Conservation (phyloP, 2,329 filamentous ascomycete genomes). For the Teratosphaeria gauchensis region DNA sequence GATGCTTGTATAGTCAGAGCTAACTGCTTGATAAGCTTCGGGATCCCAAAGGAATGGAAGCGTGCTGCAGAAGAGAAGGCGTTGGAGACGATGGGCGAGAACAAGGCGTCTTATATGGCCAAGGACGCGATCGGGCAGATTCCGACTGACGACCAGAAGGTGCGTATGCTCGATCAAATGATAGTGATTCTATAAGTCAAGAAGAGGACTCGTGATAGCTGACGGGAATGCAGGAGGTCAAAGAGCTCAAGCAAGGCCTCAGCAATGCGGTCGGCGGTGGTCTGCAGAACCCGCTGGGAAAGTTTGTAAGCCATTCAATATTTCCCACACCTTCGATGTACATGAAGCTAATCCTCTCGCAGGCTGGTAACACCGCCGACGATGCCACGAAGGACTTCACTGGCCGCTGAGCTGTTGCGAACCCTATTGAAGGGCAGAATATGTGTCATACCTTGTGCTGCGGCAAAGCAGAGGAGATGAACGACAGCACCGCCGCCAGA, state of each 20-base stretch:
- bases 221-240: conserved; percentile 18
- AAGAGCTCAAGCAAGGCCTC: conserved; percentile 25
- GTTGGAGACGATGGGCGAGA: conserved; percentile 44
- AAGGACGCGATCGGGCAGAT: conserved; percentile 21
- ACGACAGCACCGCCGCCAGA: not conserved
- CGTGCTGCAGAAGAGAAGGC: conserved; percentile 37
- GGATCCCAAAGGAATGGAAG: conserved; percentile 39
- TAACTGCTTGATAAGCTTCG: conserved; percentile 24
- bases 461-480: not conserved
- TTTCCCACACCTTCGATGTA: not conserved
- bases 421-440: too few relatives aligned
- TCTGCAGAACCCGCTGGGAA: conserved; percentile 30
- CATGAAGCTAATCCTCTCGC: not conserved
- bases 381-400: conserved; percentile 5
- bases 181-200: not conserved
- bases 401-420: not conserved
- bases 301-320: conserved; percentile 11
- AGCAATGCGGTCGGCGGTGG: conserved; percentile 23
- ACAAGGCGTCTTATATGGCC: conserved; percentile 32
- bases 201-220: not conserved
- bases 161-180: not conserved
- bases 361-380: conserved; percentile 9
- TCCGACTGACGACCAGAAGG: conserved; percentile 24
- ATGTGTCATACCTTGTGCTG: not conserved
- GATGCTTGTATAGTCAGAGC: not conserved